phyloP scores from a whole-genome alignment of 257 asterid species.

The Ajuga chamaepitys region DNA sequence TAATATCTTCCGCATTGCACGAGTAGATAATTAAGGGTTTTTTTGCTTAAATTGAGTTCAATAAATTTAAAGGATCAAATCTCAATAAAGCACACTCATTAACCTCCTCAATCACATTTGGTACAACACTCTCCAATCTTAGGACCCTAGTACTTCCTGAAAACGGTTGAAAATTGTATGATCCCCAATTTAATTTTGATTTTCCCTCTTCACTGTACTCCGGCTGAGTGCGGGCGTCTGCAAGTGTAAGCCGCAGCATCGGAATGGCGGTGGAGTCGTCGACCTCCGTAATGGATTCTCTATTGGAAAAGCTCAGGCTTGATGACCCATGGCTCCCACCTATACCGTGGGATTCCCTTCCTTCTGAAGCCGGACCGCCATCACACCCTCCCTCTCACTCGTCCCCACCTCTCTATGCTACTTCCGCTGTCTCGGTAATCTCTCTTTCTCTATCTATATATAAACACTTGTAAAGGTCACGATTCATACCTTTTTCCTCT shows the following conservation, averaged over 20 bases:
- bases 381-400: conserved; percentile 24
- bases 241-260: conserved; percentile 9
- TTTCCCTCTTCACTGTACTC: conserved; percentile 20
- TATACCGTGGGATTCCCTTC: conserved; percentile 69
- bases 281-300: conserved; percentile 32
- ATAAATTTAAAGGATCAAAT: too few species aligned
- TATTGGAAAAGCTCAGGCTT: conserved; percentile 52
- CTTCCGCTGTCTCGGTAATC: conserved; percentile 57
- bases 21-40: too few species aligned
- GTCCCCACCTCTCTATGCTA: conserved; percentile 31
- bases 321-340: conserved; percentile 73
- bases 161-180: too few species aligned
- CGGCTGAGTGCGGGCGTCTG: not conserved
- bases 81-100: too few species aligned
- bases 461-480: not conserved
- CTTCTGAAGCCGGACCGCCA: conserved; percentile 44
- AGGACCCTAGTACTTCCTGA: too few species aligned
- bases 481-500: not conserved
- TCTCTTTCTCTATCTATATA: not conserved
- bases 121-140: too few species aligned
- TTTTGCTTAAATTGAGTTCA: too few species aligned
- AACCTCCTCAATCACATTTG: too few species aligned
- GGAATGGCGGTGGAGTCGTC: conserved; percentile 57
- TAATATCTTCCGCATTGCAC: too few species aligned
- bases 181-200: conserved; percentile 13